Percentiles rank a stretch among this genome's conserved stretches.
Evolutionary conservation across 306 rosid genomes (phyloP).

Genomic region (Citrullus mucosospermus): DNA sequence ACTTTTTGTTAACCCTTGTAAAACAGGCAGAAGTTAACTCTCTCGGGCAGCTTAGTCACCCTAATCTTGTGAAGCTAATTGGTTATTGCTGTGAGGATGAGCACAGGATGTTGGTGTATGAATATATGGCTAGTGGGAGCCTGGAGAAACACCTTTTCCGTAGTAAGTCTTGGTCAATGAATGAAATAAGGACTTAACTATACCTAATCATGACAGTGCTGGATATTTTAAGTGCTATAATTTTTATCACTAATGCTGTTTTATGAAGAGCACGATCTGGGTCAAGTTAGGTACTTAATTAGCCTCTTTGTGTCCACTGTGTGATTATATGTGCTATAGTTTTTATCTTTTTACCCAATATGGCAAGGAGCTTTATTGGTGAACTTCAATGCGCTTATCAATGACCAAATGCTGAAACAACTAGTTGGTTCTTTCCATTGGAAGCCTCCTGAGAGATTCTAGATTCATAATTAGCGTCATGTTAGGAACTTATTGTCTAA

Average conservation of each 20-base stretch:
- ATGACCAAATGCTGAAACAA: neutral
- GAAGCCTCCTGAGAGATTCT: neutral
- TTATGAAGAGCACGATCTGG: neutral
- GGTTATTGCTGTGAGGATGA: constrained; percentile 98
- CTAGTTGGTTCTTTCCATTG: neutral
- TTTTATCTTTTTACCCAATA: neutral
- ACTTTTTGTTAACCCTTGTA: constrained; percentile 14
- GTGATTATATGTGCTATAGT: neutral
- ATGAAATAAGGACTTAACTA: neutral
- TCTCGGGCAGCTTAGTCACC: constrained; percentile 80
- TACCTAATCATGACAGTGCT: neutral
- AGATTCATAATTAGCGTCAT: neutral
- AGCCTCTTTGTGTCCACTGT: neutral
- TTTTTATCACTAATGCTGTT: neutral
- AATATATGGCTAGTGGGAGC: constrained; percentile 94
- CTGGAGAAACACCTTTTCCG: constrained; percentile 94
- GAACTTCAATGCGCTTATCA: neutral
- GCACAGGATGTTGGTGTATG: constrained; percentile 81
- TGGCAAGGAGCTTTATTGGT: neutral
- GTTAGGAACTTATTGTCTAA: neutral
- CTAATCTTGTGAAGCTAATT: constrained; percentile 88
- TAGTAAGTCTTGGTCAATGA: constrained; percentile 34
- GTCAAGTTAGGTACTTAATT: neutral
- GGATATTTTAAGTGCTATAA: neutral
- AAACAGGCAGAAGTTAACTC: constrained; percentile 85